Evolutionary conservation across 2,329 filamentous ascomycete genomes (phyloP).

Genomic region (Penicillium sp.): DNA sequence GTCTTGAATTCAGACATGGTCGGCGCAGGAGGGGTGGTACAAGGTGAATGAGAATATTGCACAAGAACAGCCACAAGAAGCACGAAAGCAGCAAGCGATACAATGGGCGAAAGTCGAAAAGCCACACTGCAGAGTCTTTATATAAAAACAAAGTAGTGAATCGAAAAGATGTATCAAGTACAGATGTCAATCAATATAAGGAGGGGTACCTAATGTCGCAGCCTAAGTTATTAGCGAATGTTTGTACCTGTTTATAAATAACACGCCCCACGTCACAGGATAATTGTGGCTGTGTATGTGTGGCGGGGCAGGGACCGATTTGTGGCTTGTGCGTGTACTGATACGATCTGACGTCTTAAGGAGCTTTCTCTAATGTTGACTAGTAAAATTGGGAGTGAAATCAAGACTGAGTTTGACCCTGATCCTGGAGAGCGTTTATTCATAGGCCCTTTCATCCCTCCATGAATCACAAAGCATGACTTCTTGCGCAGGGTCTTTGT

Average conservation of each 20-base stretch:
- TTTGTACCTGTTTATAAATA: constrained; percentile 26
- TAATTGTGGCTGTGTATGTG: constrained; percentile 15
- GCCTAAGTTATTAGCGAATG: constrained; percentile 24
- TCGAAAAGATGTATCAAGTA: neutral
- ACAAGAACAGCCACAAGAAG: constrained; percentile 17
- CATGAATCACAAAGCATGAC: constrained; percentile 15
- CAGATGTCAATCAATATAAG: constrained; percentile 1
- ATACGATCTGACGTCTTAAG: neutral
- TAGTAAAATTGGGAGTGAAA: neutral
- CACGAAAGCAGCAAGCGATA: constrained; percentile 9
- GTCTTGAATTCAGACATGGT: constrained; percentile 33
- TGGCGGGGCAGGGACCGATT: constrained; percentile 7
- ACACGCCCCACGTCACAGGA: constrained; percentile 17
- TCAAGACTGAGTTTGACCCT: neutral
- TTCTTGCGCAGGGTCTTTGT: constrained; percentile 15
- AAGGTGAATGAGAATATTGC: constrained; percentile 11
- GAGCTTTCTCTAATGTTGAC: neutral
- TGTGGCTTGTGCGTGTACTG: constrained; percentile 5
- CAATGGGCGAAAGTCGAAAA: constrained; percentile 4
- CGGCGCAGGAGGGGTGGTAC: constrained; percentile 12
- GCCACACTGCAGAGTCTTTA: constrained; percentile 11
- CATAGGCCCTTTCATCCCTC: neutral
- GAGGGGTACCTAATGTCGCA: constrained; percentile 25
- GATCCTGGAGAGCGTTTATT: constrained; percentile 2
- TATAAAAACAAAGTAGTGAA: neutral